Conservation (phyloP, 2,329 filamentous ascomycete genomes). For the Phialophora chinensis region DNA sequence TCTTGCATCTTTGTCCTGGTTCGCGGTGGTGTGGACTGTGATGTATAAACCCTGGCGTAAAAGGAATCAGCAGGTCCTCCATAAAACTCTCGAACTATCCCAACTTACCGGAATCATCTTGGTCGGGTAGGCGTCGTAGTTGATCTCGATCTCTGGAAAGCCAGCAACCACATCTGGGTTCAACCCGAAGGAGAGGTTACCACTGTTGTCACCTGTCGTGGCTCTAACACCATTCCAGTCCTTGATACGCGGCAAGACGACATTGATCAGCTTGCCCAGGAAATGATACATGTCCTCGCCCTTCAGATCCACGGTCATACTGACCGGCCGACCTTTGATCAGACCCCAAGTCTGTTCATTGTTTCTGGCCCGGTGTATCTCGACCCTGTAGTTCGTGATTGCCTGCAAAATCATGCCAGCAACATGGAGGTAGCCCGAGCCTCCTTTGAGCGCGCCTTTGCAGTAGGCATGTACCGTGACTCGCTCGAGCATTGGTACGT, state of each 20-base stretch:
- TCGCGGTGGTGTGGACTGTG: slow-evolving; percentile 82
- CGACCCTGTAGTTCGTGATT: slow-evolving; percentile 77
- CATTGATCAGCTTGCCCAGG: slow-evolving; percentile 83
- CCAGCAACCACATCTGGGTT: slow-evolving; percentile 74
- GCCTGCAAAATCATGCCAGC: slow-evolving; percentile 83
- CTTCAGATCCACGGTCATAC: slow-evolving; percentile 74
- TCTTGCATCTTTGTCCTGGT: slow-evolving; percentile 81
- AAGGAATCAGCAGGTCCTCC: slow-evolving; percentile 45
- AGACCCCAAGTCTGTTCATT: slow-evolving; percentile 79
- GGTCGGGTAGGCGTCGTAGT: slow-evolving; percentile 70
- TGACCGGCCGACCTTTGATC: slow-evolving; percentile 70
- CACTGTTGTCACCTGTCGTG: slow-evolving; percentile 81
- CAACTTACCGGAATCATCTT: slow-evolving; percentile 56
- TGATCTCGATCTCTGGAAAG: slow-evolving; percentile 94
- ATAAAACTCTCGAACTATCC: slow-evolving; percentile 45
- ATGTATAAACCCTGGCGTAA: slow-evolving; percentile 72
- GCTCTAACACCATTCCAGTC: slow-evolving; percentile 86
- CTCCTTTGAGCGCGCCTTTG: slow-evolving; percentile 69
- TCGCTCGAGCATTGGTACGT: slow-evolving; percentile 80
- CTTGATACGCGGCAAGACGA: slow-evolving; percentile 94
- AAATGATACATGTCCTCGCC: slow-evolving; percentile 89
- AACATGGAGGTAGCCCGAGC: slow-evolving; percentile 78
- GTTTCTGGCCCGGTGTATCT: slow-evolving; percentile 70
- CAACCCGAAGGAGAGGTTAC: slow-evolving; percentile 86
- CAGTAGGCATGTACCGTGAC: slow-evolving; percentile 80